Base-by-base conservation (phyloP, 306 rosid species). In the Castanopsis chinensis region DNA sequence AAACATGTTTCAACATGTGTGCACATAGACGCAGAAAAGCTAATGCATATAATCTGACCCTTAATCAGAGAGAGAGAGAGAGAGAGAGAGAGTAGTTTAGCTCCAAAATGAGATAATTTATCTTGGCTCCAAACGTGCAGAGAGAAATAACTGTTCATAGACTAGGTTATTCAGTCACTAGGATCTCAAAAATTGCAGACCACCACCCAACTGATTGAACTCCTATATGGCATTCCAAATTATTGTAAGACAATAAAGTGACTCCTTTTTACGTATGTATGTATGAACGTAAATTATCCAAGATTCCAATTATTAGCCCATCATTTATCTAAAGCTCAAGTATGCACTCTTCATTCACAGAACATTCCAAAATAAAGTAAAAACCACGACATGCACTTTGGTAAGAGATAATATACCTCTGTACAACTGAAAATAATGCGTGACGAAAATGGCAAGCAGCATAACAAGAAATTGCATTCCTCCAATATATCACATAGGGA, bases 401-500 rank as follows among this genome's bases (percentile, higher is more conserved):
- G 74, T 74, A 71, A 67, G 78, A 13, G 20, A 72, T 53, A 77
- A 27, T 65, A 76, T 90, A 93, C 99, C 98, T 93, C 86, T 91
- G 95, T 58, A 96, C 90, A 85, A 90, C 99, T 41, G 96, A 96
- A 81, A 93, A 88, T 72, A 93, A 87, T 69, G 97, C 94, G 30
- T 87, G 91, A 75, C 92, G 92, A 75, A 96, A 96, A 83, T 96
- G 98, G 91, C 92, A 89, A 27, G 98, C 97, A 72, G 96, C 91
- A 84, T 88, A 92, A 71, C 74, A 75, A 59, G 98, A 91, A 83
- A 96, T 86, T 51, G 81, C 54, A 82, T 80, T 80, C 78, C 86
- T 93, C 99, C 99, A 96, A 83, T 85, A 96, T 80, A 93, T 89
- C 82, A 93, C 96, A 83, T 93, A 90, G 65, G 99, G 90, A 83